Evolutionary conservation across 306 rosid genomes (phyloP).

Genomic region (Malus asiatica): DNA sequence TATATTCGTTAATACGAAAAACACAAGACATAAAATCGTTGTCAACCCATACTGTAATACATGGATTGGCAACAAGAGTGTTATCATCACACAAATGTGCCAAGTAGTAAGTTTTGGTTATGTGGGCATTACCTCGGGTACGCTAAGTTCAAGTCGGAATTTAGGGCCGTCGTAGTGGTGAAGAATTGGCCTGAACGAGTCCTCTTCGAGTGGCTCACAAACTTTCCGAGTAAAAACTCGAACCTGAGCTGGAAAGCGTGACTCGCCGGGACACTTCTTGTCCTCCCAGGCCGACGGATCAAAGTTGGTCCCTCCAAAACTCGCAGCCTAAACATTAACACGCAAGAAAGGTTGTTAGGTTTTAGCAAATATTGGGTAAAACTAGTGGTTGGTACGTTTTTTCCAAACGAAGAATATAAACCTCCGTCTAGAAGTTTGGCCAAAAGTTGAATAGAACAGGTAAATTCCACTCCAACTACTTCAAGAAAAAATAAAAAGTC

Average conservation of each 20-base stretch:
- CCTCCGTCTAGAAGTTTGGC: neutral
- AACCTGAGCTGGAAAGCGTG: conserved; percentile 99
- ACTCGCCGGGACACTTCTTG: conserved; percentile 78
- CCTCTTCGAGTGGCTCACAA: conserved; percentile 87
- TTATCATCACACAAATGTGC: neutral
- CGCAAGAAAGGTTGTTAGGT: neutral
- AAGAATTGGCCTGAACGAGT: conserved; percentile 91
- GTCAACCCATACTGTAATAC: neutral
- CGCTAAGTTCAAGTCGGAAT: conserved; percentile 77
- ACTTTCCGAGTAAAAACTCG: conserved; percentile 65
- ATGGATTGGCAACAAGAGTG: neutral
- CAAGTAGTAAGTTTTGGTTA: neutral
- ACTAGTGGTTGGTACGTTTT: too few relatives aligned
- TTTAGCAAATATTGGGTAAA: neutral
- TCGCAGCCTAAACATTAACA: conserved; percentile 52
- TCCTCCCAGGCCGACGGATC: conserved; percentile 98
- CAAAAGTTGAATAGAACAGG: neutral
- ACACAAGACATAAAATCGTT: too few relatives aligned
- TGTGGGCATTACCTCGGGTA: conserved; percentile 55
- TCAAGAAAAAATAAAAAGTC: neutral
- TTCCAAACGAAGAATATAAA: neutral
- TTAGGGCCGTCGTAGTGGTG: conserved; percentile 95
- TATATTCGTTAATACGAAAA: too few relatives aligned
- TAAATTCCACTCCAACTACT: neutral
- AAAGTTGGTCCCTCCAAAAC: conserved; percentile 88